Evolutionary conservation across 495 filamentous ascomycete species (phyloP).

Genomic region (Evansstolkia leycettana): DNA sequence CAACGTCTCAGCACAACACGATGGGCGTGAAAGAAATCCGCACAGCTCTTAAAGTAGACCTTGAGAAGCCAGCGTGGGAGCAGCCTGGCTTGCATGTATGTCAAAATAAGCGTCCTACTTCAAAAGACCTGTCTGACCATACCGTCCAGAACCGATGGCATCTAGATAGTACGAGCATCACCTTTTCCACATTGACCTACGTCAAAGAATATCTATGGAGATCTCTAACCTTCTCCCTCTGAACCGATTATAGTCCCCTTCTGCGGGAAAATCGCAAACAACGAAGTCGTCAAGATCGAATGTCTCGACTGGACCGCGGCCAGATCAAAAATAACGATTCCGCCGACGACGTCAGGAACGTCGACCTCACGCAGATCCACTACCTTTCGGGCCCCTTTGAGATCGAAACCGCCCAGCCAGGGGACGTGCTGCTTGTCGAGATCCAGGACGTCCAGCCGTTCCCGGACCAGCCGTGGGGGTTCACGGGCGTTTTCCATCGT

Average conservation of each 20-base stretch:
- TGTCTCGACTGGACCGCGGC: constrained; percentile 81
- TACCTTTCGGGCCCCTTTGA: constrained; percentile 90
- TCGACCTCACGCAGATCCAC: constrained; percentile 76
- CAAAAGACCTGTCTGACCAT: background rate
- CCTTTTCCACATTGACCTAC: background rate
- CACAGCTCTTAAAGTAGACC: constrained; percentile 61
- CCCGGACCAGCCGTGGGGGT: constrained; percentile 81
- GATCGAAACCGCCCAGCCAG: constrained; percentile 73
- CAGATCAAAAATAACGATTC: constrained; percentile 84
- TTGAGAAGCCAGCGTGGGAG: constrained; percentile 64
- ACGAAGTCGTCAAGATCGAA: constrained; percentile 90
- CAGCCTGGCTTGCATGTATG: constrained; percentile 48
- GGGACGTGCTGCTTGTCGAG: constrained; percentile 79
- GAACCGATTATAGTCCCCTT: constrained; percentile 49
- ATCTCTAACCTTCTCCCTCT: too few species aligned
- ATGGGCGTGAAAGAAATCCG: constrained; percentile 56
- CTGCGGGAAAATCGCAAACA: constrained; percentile 62
- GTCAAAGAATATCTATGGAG: background rate
- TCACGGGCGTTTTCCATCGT: constrained; percentile 73
- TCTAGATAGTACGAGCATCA: constrained; percentile 55
- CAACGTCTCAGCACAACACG: background rate
- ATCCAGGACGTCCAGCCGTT: constrained; percentile 95
- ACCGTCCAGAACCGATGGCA: constrained; percentile 90
- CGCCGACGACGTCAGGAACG: constrained; percentile 76
- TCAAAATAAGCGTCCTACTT: background rate